Evolutionary conservation across 1,284 basidiomycete genomes (phyloP), one percentile per base, ranked within the genome.

Genomic region (Ganoderma sinense): DNA sequence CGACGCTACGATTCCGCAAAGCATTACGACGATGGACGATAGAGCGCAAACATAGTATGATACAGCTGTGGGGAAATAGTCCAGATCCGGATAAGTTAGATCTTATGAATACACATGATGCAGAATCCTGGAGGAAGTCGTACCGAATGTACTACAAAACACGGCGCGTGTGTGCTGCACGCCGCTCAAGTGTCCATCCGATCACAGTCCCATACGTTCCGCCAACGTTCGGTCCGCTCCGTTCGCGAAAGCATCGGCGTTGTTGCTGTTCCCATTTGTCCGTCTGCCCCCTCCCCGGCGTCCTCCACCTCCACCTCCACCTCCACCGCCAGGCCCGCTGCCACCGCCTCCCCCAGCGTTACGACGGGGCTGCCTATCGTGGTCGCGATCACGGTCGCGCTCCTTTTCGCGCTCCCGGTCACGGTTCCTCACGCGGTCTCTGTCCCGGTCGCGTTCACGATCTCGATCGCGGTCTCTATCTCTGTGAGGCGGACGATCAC

Each of bases 181-280:
- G 68, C 67, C 67, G 72, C 45, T 67, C 72, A 69, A 75, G 69
- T 75, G 75, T 76, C 77, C 73, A 75, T 76, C 77, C 73, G 65
- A 66, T 74, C 62, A 91, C 55, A 92, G 84, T 80, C 91, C 92
- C 89, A 94, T 87, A 76, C 91, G 84, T 81, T 93, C 90, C 80
- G 90, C 90, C 84, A 94, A 89, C 84, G 91, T 92, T 88, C 92
- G 91, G 84, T 91, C 91, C 63, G 82, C 86, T 72, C 82, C 77
- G 36, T 74, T 75, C 40, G 59, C 59, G 14, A 65, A 72, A 73
- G 71, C 74, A 75, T 80, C 74, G 73, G 76, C 82, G 69, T 72
- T 76, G 74, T 73, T 69, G 71, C 69, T 67, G 58, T 55, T 66
- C 48, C 66, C 68, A 43, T 70, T 71, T 53, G 68, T 66, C 66